Base-by-base conservation (phyloP, 1,284 basidiomycete genomes). In the Ganoderma lingzhi region DNA sequence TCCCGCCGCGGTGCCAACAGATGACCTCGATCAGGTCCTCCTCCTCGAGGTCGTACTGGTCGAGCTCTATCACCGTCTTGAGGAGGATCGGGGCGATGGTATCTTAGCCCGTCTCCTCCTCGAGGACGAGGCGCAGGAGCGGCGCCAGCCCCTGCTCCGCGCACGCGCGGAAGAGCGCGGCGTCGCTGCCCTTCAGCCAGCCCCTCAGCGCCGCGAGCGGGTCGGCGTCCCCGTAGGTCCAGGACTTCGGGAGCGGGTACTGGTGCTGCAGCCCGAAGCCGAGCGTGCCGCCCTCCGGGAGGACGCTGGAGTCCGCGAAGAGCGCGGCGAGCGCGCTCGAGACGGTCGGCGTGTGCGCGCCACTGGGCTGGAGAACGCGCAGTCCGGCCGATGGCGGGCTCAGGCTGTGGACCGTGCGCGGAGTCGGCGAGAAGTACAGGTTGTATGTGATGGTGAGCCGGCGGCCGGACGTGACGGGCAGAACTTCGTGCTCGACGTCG, bases 401-500 rank as follows among this genome's bases (percentile, higher is more conserved):
- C 30, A 19, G 15, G 55, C 14, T 4, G 68, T 23, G 66, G 63
- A 63, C 77, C 74, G 14, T 35, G 30, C 30, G 53, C 23, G 23
- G 23, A 15, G 53, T 56, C 2, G 53, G 53, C 1, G 53, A 56
- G 15, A 56, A 35, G 65, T 77, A 80, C n/a, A 83, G 78, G 71
- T 83, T 81, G 74, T 81, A 85, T 0, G 84, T 83, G n/a, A 87
- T 66, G 3, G 83, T 85, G 51, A 86, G 76, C 2, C 83, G 79
- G 64, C 80, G 77, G 0, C 86, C 85, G 0, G 78, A 77, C 6
- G 62, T 75, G 12, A 87, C 83, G 1, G 77, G 76, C 0, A 74
- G 42, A 14, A 87, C 82, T 71, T 85, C 84, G 73, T 86, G 82
- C 68, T 83, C 82, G 68, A 84, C 79, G 73, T 85, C 83, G 65